phyloP scores from a whole-genome alignment of 768 basidiomycete species.

The Boletus vinaceobasis region DNA sequence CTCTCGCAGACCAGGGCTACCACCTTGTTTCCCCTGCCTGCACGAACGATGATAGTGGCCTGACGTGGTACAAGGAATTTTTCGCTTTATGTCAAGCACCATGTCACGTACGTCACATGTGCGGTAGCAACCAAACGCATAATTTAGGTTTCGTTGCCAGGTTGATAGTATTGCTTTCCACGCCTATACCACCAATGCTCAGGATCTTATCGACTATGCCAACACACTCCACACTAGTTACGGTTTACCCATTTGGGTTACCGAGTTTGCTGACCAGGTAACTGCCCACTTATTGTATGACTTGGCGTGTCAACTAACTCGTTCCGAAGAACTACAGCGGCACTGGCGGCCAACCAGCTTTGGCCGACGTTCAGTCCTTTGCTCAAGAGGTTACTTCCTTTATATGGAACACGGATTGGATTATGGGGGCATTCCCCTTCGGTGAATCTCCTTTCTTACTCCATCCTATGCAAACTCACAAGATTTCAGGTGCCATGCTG shows the following conservation, averaged over 20 bases:
- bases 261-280: constrained; percentile 73
- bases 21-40: constrained; percentile 61
- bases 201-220: constrained; percentile 52
- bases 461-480: constrained; percentile 4
- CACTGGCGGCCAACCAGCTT: constrained; percentile 33
- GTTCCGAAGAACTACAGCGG: constrained; percentile 50
- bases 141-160: constrained; percentile 32
- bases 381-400: constrained; percentile 40
- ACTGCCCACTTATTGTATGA: neutral
- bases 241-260: constrained; percentile 45
- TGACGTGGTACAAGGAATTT: constrained; percentile 64
- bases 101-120: constrained; percentile 45
- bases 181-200: constrained; percentile 55
- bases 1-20: constrained; percentile 56
- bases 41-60: constrained; percentile 57
- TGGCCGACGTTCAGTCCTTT: constrained; percentile 42
- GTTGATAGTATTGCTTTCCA: constrained; percentile 60
- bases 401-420: constrained; percentile 38
- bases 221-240: constrained; percentile 44
- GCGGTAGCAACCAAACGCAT: neutral
- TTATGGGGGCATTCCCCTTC: constrained; percentile 50
- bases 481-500: constrained; percentile 45
- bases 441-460: constrained; percentile 41
- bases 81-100: constrained; percentile 39
- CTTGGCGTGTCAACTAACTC: neutral